phyloP scores from a whole-genome alignment of 1,139 yeast genomes.

The Taphrina confusa region DNA sequence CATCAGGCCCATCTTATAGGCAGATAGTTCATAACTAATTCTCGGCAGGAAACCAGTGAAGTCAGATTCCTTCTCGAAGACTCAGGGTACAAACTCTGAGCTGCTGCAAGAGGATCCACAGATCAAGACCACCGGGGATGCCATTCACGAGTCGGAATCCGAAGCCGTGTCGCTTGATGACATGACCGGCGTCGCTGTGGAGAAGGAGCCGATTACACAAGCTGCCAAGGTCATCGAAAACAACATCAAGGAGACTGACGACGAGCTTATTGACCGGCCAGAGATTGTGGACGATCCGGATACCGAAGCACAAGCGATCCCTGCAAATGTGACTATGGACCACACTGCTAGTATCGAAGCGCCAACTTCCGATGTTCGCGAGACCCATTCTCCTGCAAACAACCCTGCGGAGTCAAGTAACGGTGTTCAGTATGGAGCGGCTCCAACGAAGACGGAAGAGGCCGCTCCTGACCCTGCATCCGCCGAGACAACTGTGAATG shows the following conservation, averaged over 20 bases:
- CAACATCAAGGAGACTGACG: background rate
- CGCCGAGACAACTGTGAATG: background rate
- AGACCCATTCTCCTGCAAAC: constrained; percentile 6
- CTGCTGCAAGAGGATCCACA: background rate
- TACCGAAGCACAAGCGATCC: background rate
- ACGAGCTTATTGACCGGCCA: background rate
- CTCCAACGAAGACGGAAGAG: background rate
- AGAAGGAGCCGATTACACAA: constrained; percentile 23
- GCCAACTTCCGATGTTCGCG: constrained; percentile 23
- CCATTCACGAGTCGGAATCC: background rate
- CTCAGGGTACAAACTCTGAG: background rate
- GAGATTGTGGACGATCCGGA: background rate
- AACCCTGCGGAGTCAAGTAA: background rate
- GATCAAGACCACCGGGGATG: background rate
- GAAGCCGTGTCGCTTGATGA: background rate
- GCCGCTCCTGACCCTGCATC: background rate
- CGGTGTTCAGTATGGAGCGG: background rate
- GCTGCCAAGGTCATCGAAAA: constrained; percentile 15
- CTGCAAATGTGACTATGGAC: constrained; percentile 11
- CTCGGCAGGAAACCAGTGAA: constrained; percentile 3
- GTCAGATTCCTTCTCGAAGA: background rate
- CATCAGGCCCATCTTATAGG: too few relatives aligned
- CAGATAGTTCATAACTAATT: too few relatives aligned
- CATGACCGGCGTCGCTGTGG: constrained; percentile 29
- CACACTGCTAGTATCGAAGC: constrained; percentile 17